Base-by-base conservation (phyloP, 768 basidiomycete genomes). In the Amanita phalloides region DNA sequence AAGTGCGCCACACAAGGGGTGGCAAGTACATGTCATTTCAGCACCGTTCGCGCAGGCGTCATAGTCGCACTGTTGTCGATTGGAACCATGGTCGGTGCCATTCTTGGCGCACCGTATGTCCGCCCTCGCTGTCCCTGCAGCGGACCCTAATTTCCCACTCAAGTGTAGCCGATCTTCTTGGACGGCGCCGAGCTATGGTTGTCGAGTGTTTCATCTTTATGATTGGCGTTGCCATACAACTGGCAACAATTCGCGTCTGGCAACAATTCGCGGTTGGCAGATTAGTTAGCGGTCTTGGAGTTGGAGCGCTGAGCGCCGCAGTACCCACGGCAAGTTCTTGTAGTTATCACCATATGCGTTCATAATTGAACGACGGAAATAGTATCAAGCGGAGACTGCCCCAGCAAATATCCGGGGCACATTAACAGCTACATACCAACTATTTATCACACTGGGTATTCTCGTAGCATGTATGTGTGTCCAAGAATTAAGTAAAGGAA, bases 311-410 rank as follows among this genome's bases (percentile, higher is more conserved):
- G 5, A 79, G 77, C 39, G 80, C 82, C 30, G 81, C 78, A 6
- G 81, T 86, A 0, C 84, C 83, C 0, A 80, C 84, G 69, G 77
- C 75, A 50, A 20, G 61, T 52, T 13, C 28, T 38, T 23, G 6
- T 39, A 38, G 28, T 28, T 8, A 20, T 46, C 33, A 20, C 37
- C 23, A 38, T 39, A 43, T 48, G 28, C 45, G 37, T 47, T 45
- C 25, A 33, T 44, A 17, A 54, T 54, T 45, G 30, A 11, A 42
- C 45, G 45, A 23, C 25, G 11, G 49, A 37, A 36, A 35, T 48
- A 77, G 73, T 86, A 82, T 62, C 79, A 84, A 73, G 81, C 82
- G 7, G 84, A 86, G 63, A 81, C 80, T 0, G 84, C 83, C 0
- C 86, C 86, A 10, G 71, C 80, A 9, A 77, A 85, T 56, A 79